phyloP scores from a whole-genome alignment of 179 eudicot genomes.

The Beta corolliflora region DNA sequence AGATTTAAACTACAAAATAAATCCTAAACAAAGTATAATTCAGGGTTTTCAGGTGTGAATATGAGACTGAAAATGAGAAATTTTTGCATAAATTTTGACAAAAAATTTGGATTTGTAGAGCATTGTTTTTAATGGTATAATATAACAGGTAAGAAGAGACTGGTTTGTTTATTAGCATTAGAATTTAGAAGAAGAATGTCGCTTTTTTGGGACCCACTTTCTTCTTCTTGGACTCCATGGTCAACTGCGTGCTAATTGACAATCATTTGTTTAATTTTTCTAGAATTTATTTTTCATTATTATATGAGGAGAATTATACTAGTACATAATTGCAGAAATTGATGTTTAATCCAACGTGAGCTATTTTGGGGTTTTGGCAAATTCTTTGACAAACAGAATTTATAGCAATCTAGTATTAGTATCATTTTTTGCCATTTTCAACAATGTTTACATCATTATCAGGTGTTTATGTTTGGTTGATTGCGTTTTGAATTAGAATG shows the following conservation, averaged over 20 bases:
- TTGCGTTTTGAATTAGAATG: too few species aligned
- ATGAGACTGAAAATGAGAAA: neutral
- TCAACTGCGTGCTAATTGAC: constrained; percentile 32
- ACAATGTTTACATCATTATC: too few species aligned
- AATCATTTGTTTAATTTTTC: constrained; percentile 8
- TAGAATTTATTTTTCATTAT: neutral
- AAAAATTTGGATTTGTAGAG: neutral
- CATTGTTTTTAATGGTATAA: neutral
- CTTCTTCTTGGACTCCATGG: constrained; percentile 13
- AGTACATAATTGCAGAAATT: neutral
- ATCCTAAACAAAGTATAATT: neutral
- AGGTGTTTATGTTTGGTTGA: too few species aligned
- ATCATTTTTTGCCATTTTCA: too few species aligned
- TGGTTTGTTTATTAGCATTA: neutral
- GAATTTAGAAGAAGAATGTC: neutral
- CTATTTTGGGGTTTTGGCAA: too few species aligned
- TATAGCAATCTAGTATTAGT: too few species aligned
- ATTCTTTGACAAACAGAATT: too few species aligned
- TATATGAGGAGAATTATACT: too few species aligned
- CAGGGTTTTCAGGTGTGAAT: neutral
- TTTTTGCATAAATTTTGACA: neutral
- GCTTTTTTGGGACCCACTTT: constrained; percentile 10
- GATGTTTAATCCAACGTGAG: neutral
- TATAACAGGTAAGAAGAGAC: neutral
- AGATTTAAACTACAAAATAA: neutral